Conservation (phyloP, 2,329 filamentous ascomycete species). For the Dryadomyces sulphureus region DNA sequence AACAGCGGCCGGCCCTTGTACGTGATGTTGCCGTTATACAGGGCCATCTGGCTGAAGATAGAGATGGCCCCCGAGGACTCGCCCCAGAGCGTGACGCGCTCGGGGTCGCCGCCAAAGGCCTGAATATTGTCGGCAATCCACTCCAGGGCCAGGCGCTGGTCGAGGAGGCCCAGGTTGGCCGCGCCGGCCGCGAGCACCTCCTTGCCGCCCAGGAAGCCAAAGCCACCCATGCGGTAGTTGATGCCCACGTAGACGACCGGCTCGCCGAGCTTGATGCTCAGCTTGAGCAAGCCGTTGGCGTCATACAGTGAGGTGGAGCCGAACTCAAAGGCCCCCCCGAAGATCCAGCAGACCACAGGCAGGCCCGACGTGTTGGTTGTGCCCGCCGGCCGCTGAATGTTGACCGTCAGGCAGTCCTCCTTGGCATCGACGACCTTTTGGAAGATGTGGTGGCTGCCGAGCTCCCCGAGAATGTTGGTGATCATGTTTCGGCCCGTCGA, state of each 20-base stretch:
- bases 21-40: conserved; percentile 50
- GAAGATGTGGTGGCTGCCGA: conserved; percentile 43
- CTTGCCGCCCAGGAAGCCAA: conserved; percentile 57
- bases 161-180: conserved; percentile 55
- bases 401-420: conserved; percentile 52
- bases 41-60: conserved; percentile 59
- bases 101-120: conserved; percentile 63
- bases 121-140: conserved; percentile 69
- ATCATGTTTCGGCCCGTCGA: conserved; percentile 28
- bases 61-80: conserved; percentile 60
- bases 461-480: conserved; percentile 28
- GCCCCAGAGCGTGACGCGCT: conserved; percentile 69
- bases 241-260: conserved; percentile 62
- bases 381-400: conserved; percentile 42
- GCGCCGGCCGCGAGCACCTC: conserved; percentile 54
- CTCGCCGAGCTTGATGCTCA: conserved; percentile 34
- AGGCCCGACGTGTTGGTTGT: conserved; percentile 39
- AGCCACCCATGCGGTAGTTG: conserved; percentile 63
- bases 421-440: conserved; percentile 35
- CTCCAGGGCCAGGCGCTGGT: conserved; percentile 57
- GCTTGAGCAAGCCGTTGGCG: conserved; percentile 27
- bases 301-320: conserved; percentile 38
- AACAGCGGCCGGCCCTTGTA: conserved; percentile 67
- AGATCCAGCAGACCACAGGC: conserved; percentile 59
- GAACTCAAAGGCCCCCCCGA: conserved; percentile 47